Percentiles rank a stretch among this genome's conserved stretches.
Conservation (phyloP, 176 grass and related monocot genomes). For the Carex pumila region DNA sequence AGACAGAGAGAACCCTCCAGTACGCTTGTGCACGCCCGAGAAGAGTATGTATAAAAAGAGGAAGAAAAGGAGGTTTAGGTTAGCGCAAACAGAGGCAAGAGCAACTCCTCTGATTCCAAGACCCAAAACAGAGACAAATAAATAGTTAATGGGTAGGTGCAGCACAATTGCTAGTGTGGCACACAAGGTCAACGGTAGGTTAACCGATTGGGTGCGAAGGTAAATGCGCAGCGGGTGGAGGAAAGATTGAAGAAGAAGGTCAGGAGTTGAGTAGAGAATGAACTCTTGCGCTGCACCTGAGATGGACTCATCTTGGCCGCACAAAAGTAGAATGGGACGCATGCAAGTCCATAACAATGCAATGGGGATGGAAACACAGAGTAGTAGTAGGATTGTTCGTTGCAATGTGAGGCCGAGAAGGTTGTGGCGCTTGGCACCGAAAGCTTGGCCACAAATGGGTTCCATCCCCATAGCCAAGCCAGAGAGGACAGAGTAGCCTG, state of each 20-base stretch:
- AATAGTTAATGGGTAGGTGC: slow-evolving; percentile 77
- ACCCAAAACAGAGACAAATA: slow-evolving; percentile 50
- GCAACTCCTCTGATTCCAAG: slow-evolving; percentile 63
- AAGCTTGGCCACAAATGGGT: slow-evolving; percentile 77
- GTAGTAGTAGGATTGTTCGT: slow-evolving; percentile 62
- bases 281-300: slow-evolving; percentile 55
- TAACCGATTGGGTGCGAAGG: slow-evolving; percentile 74
- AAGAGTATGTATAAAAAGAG: slow-evolving; percentile 48
- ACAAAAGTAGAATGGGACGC: slow-evolving; percentile 60
- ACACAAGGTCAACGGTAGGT: slow-evolving; percentile 60
- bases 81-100: slow-evolving; percentile 53
- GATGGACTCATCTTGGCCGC: slow-evolving; percentile 67
- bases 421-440: slow-evolving; percentile 44
- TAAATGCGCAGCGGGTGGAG: slow-evolving; percentile 72
- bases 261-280: slow-evolving; percentile 72
- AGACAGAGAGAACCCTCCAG: slow-evolving; percentile 46
- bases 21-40: slow-evolving; percentile 42
- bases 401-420: slow-evolving; percentile 66
- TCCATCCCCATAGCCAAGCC: slow-evolving; percentile 92
- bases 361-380: slow-evolving; percentile 47
- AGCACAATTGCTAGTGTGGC: slow-evolving; percentile 64
- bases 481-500: slow-evolving; percentile 68
- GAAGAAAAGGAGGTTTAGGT: slow-evolving; percentile 66
- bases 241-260: slow-evolving; percentile 64
- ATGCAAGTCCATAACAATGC: slow-evolving; percentile 53